A percentile compares a stretch with the other conserved stretches of the same genome.
These are phyloP conservation scores for Acrodontium crateriforme DNA, from an alignment of 2,329 filamentous ascomycete genomes.

Conservation along the genomic window DNA sequence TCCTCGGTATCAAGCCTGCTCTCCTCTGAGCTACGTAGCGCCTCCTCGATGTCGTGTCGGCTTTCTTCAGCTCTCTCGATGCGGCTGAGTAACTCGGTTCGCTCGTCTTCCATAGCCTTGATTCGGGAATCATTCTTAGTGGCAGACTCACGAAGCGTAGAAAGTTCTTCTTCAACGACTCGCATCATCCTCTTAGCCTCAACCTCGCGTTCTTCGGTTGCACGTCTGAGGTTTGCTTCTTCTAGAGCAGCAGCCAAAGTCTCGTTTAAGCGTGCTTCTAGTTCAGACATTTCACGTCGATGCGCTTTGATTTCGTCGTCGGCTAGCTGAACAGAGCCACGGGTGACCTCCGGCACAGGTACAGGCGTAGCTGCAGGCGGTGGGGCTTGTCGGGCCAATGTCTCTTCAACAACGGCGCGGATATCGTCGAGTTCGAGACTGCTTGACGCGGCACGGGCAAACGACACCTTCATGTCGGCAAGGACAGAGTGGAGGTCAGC, in stretches of 20 bases:
- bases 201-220: constrained; percentile 30
- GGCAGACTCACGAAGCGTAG: constrained; percentile 29
- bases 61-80: constrained; percentile 23
- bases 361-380: constrained; percentile 17
- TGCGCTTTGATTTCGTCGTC: constrained; percentile 11
- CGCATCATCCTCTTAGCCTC: constrained; percentile 31
- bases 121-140: constrained; percentile 30
- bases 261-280: constrained; percentile 20
- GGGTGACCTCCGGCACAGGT: too few relatives aligned
- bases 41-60: constrained; percentile 14
- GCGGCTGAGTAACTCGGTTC: constrained; percentile 25
- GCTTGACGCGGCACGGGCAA: constrained; percentile 31
- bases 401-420: constrained; percentile 23
- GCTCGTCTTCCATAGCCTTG: constrained; percentile 29
- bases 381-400: constrained; percentile 16
- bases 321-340: too few relatives aligned
- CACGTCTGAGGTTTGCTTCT: constrained; percentile 29
- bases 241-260: constrained; percentile 23
- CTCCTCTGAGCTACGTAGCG: too few relatives aligned
- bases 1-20: too few relatives aligned
- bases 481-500: constrained; percentile 33
- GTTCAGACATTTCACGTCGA: constrained; percentile 16
- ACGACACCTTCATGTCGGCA: constrained; percentile 34
- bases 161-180: constrained; percentile 36
- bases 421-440: constrained; percentile 33